phyloP scores from a whole-genome alignment of 805 yeast genomes.

The Schwanniomyces sp. region DNA sequence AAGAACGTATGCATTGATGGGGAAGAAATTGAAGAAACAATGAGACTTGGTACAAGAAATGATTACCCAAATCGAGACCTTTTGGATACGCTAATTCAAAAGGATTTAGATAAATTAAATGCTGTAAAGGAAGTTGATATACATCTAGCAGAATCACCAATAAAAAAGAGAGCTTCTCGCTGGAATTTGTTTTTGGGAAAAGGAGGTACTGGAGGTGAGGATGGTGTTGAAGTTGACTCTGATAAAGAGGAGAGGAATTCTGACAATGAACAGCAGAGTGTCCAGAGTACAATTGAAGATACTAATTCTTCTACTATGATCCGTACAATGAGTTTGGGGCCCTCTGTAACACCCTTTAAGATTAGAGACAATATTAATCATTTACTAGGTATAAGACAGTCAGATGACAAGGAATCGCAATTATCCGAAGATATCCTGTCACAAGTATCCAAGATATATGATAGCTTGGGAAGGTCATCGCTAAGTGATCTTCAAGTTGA shows the following conservation, averaged over 20 bases:
- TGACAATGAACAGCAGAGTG: background rate
- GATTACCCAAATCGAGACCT: background rate
- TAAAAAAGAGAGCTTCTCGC: background rate
- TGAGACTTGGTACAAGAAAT: background rate
- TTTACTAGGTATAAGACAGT: slow-evolving; percentile 1
- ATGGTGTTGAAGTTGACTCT: background rate
- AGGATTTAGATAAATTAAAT: slow-evolving; percentile 1
- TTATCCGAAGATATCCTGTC: background rate
- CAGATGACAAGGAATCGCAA: background rate
- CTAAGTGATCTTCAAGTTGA: background rate
- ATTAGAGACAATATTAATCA: slow-evolving; percentile 15
- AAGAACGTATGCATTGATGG: background rate
- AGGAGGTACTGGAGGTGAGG: background rate
- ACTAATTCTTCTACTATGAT: background rate
- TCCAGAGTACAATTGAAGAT: background rate
- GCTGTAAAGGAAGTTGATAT: background rate
- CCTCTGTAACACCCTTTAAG: slow-evolving; percentile 13
- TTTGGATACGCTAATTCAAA: background rate
- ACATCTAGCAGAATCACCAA: background rate
- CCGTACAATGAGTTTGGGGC: slow-evolving; percentile 2
- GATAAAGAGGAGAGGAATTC: slow-evolving; percentile 1
- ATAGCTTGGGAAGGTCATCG: slow-evolving; percentile 1
- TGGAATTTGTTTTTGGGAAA: background rate
- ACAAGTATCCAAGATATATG: background rate
- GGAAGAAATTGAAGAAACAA: slow-evolving; percentile 1